Base-by-base conservation (phyloP, 176 grass and related monocot genomes). In the Carex littledalei region DNA sequence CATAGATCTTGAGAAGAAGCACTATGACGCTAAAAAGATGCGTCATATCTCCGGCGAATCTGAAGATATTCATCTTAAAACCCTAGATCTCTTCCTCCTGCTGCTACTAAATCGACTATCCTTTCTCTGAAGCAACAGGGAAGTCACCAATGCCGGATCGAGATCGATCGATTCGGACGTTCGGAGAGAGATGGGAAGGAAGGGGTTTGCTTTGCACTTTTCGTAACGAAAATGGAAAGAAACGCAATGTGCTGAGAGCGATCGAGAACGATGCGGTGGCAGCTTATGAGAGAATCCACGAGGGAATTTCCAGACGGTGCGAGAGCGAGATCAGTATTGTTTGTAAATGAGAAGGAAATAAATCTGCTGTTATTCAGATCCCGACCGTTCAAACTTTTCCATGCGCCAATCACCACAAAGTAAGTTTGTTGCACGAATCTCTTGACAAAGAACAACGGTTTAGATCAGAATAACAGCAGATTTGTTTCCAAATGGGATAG, bases 1-100 rank as follows among this genome's bases (percentile, higher is more conserved):
- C 91, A 87, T 98, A 98, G 92, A 98, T 98, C 95, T 98, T 98
- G 85, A 98, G 95, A 64, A 98, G 91, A 78, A 98, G 95, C 86
- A 98, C 91, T 86, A 98, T 83, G 32, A 98, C 91, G 86, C 92
- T 94, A 83, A 98, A 91, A 60, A 98, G 92, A 86, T 98, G 95
- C 84, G 92, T 94, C 95, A 98, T 98, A 73, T 98, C 95, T 85
- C 95, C 95, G 8, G 90, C 84, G 82, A 98, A 91, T 21, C 95
- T 81, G 83, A 98, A 98, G 87, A 87, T 85, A 86, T 98, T 98
- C 95, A 98, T 98, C 67, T 80, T 56, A 77, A 83, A 83, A 83
- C 22, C 81, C 81, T 24, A 75, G 69, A 86, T 83, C 56, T 64
- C 26, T 59, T 81, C 31, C 59, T 11, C 20, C 31, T 61, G 7